Base-by-base conservation (phyloP, 2,329 filamentous ascomycete genomes). In the Curvularia hawaiiensis region DNA sequence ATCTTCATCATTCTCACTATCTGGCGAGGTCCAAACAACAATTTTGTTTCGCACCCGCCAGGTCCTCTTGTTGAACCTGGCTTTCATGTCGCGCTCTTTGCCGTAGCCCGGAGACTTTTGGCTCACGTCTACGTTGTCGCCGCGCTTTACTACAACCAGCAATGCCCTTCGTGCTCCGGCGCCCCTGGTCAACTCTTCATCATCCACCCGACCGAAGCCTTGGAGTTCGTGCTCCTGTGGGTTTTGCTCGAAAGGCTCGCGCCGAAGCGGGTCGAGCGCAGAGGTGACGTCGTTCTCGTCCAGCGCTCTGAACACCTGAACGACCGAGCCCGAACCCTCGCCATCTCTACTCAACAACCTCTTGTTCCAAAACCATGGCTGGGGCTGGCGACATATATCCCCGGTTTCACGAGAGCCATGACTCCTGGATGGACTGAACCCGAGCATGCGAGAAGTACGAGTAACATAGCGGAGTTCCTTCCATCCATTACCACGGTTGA, bases 401-500 rank as follows among this genome's bases (percentile, higher is more conserved):
- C 57, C 60, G 4, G 58, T 60, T 16, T 62, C 60, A 8, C 60
- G 58, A 31, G 60, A 60, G 26, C 57, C 57, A 43, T 62, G 60
- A 22, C 54, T 60, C 22, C 58, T 43, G 2, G 57, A 62, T 1
- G 58, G 57, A 33, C 60, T 58, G 49, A 60, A 62, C 41, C 60
- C 60, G 38, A 62, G 60, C 60, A 62, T 62, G 30, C 57, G 51
- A 24, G 60, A 62, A 20, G 40, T 60, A 6, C 49, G 54, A 30
- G 60, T 60, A 20, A 62, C 50, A 30, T 60, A 62, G 7, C 60
- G 57, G 24, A 62, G 60, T 49, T 62, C 60, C 40, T 53, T 62
- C 60, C 60, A 62, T 11, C 60, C 60, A 44, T 62, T 62, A 14
- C 60, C 60, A 31, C 60, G 60, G 35, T 60, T 62, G 40, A 62